Base-by-base conservation (phyloP, 164 flowering plant genomes). In the Saururus chinensis region DNA sequence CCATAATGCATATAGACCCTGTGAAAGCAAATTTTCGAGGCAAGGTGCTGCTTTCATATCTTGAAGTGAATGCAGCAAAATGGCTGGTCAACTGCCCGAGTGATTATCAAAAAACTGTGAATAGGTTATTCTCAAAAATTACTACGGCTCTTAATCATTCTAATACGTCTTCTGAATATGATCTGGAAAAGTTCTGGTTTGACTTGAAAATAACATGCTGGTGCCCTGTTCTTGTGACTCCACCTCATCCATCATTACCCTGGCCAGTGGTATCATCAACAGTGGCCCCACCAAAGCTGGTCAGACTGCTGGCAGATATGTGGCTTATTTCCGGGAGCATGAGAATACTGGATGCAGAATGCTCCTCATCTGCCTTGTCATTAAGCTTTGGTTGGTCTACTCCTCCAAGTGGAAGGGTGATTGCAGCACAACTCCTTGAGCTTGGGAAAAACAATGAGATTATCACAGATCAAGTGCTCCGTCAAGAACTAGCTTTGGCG, bases 381-480 rank as follows among this genome's bases (percentile, higher is more conserved):
- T 56, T 66, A 66, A 74, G 70, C 58, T 81, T 93, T 64, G 98
- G 98, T 26, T 93, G 98, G 98, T 86, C 90, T 59, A 76, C 80
- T 57, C 82, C 90, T 24, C 96, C 96, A 59, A 87, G 86, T 26
- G 98, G 98, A 65, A 84, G 83, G 73, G 82, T 86, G 25, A 82
- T 93, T 75, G 96, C 98, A 72, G 96, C 97, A 19, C 98, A 93
- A 71, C 80, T 93, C 30, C 97, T 93, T 64, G 98, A 93, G 79
- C 93, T 93, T 70, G 98, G 97, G 55, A 93, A 88, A 81, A 88
- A 89, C 75, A 93, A 86, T 69, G 98, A 89, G 73, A 60, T 81
- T 63, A 82, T 88, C 55, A 77, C 69, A 65, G 92, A 93, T 76
- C 87, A 82, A 68, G 75, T 78, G 68, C 88, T 93, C 30, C 74